These are phyloP conservation scores for Fusarium tjaetaba DNA, from an alignment of 2,329 filamentous ascomycete genomes.

Conservation along the genomic window DNA sequence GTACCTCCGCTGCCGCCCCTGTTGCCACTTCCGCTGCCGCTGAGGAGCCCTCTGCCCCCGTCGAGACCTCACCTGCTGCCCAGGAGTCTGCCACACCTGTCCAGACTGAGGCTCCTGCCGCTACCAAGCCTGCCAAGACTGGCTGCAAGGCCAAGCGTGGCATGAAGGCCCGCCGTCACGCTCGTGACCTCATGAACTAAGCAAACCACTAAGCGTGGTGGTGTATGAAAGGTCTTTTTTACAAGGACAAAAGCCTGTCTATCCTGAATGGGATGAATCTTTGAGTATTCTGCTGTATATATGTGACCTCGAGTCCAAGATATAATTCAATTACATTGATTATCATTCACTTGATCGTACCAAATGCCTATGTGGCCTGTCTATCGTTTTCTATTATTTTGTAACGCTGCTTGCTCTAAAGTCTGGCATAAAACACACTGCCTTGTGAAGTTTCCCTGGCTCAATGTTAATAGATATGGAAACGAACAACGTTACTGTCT, in stretches of 20 bases:
- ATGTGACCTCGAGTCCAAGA: constrained; percentile 38
- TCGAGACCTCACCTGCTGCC: constrained; percentile 1
- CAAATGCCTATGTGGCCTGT: too few relatives aligned
- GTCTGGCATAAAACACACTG: too few relatives aligned
- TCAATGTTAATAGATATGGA: not conserved
- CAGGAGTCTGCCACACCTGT: constrained; percentile 10
- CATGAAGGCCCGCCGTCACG: constrained; percentile 40
- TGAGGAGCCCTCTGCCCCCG: constrained; percentile 1
- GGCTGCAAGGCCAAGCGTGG: constrained; percentile 34
- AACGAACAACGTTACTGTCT: not conserved
- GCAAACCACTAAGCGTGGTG: constrained; percentile 32
- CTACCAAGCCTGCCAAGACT: constrained; percentile 32
- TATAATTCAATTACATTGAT: constrained; percentile 23
- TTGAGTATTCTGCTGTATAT: constrained; percentile 44
- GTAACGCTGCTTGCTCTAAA: not conserved
- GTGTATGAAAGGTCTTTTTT: constrained; percentile 16
- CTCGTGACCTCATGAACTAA: constrained; percentile 36
- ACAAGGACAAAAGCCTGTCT: constrained; percentile 24
- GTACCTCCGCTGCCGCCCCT: constrained; percentile 14
- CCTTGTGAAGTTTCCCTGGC: not conserved
- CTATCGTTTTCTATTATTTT: not conserved
- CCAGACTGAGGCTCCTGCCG: constrained; percentile 19
- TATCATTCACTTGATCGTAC: not conserved
- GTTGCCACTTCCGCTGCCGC: constrained; percentile 13
- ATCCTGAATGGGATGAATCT: constrained; percentile 30